These are phyloP conservation scores for Phytophthora boehmeriae DNA, from an alignment of 352 stramenopile species.

Conservation along the genomic window DNA sequence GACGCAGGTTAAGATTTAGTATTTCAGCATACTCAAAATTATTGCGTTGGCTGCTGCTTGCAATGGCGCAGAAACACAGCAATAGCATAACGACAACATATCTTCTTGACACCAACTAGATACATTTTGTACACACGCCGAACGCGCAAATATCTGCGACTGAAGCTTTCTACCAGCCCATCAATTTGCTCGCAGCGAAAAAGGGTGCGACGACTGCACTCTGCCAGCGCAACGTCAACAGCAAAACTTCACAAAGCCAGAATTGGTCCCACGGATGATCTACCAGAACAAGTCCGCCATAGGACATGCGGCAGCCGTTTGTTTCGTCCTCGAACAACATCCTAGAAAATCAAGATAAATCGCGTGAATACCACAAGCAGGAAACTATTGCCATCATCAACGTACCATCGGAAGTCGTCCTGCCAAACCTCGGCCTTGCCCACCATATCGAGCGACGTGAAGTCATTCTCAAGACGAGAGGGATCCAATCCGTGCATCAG, in stretches of 20 bases:
- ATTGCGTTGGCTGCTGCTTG: no score
- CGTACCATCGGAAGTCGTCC: constrained; percentile 47
- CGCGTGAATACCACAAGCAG: not conserved
- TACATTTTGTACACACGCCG: not conserved
- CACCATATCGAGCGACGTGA: constrained; percentile 37
- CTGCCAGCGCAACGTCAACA: constrained; percentile 52
- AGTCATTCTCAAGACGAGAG: constrained; percentile 42
- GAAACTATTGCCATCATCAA: not conserved
- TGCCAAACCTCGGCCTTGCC: constrained; percentile 52
- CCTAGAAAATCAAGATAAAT: constrained; percentile 23
- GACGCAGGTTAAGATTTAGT: constrained; percentile 3
- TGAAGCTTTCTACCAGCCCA: not conserved
- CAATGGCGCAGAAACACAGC: not conserved
- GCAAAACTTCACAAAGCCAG: constrained; percentile 59
- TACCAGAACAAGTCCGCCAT: constrained; percentile 37
- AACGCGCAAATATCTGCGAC: not conserved
- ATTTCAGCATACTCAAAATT: constrained; percentile 5
- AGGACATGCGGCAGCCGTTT: constrained; percentile 44
- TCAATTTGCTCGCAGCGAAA: constrained; percentile 46
- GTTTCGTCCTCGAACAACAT: constrained; percentile 45
- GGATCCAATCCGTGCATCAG: constrained; percentile 42
- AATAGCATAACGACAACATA: not conserved
- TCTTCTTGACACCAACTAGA: not conserved
- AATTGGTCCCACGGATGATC: constrained; percentile 48
- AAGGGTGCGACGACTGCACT: constrained; percentile 46